These are phyloP conservation scores for Stachybotrys echinatus DNA, from an alignment of 2,329 filamentous ascomycete genomes.

Conservation along the genomic window DNA sequence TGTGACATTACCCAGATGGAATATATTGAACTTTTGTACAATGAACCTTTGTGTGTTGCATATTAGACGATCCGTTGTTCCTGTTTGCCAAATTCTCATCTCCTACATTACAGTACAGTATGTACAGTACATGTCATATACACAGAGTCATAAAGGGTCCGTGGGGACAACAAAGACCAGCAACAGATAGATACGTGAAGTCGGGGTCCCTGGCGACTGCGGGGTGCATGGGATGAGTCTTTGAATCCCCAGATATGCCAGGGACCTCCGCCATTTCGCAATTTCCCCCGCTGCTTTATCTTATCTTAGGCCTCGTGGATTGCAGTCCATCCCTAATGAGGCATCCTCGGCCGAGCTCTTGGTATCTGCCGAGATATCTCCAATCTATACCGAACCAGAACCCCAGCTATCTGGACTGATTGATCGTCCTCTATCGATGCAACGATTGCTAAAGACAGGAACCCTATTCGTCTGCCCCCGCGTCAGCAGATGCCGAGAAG, in stretches of 20 bases:
- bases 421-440: background rate
- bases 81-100: too few relatives aligned
- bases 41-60: too few relatives aligned
- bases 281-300: background rate
- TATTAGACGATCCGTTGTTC: too few relatives aligned
- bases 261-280: too few relatives aligned
- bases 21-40: too few relatives aligned
- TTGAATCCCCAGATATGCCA: background rate
- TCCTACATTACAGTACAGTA: too few relatives aligned
- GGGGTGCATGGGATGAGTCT: background rate
- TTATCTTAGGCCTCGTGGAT: background rate
- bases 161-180: too few relatives aligned
- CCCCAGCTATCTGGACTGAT: background rate
- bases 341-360: background rate
- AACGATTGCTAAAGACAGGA: background rate
- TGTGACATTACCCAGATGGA: too few relatives aligned
- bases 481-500: background rate
- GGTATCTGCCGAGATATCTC: background rate
- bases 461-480: background rate
- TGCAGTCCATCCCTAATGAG: background rate
- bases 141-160: too few relatives aligned
- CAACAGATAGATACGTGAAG: too few relatives aligned
- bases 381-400: background rate
- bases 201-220: background rate
- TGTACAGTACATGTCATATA: too few relatives aligned